A percentile compares a stretch with the other conserved stretches of the same genome.
These are phyloP conservation scores for Penicillium sp. DNA, from an alignment of 2,329 filamentous ascomycete species.

Conservation along the genomic window DNA sequence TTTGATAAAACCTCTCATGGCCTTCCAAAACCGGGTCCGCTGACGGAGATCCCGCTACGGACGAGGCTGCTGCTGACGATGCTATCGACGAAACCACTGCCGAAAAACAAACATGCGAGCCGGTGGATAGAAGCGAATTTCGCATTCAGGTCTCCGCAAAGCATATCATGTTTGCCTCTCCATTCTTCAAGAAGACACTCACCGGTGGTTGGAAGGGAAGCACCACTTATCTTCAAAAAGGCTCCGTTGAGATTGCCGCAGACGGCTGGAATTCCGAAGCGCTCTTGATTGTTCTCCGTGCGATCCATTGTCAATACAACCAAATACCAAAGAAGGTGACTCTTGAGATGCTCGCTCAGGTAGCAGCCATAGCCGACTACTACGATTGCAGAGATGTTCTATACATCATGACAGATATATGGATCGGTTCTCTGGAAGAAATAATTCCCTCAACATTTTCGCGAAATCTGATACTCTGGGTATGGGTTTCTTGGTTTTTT, in stretches of 20 bases:
- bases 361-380: slow-evolving; percentile 29
- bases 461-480: slow-evolving; percentile 11
- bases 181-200: slow-evolving; percentile 15
- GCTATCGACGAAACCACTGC: not conserved
- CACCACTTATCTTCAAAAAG: not conserved
- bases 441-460: not conserved
- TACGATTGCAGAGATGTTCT: slow-evolving; percentile 27
- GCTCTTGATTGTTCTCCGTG: slow-evolving; percentile 12
- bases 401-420: slow-evolving; percentile 16
- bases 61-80: not conserved
- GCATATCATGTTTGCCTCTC: slow-evolving; percentile 25
- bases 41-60: not conserved
- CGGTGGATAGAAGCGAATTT: not conserved
- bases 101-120: not conserved
- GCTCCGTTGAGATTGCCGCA: slow-evolving; percentile 13
- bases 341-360: slow-evolving; percentile 29
- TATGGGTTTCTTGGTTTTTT: slow-evolving; percentile 26
- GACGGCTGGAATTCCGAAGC: slow-evolving; percentile 14
- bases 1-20: not conserved
- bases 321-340: slow-evolving; percentile 8
- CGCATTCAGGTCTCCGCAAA: slow-evolving; percentile 21
- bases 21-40: no score
- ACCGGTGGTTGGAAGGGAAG: slow-evolving; percentile 18
- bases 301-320: slow-evolving; percentile 14
- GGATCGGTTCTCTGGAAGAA: slow-evolving; percentile 19